These are phyloP conservation scores for Monilinia polystroma DNA, from an alignment of 2,329 filamentous ascomycete species.

Conservation along the genomic window DNA sequence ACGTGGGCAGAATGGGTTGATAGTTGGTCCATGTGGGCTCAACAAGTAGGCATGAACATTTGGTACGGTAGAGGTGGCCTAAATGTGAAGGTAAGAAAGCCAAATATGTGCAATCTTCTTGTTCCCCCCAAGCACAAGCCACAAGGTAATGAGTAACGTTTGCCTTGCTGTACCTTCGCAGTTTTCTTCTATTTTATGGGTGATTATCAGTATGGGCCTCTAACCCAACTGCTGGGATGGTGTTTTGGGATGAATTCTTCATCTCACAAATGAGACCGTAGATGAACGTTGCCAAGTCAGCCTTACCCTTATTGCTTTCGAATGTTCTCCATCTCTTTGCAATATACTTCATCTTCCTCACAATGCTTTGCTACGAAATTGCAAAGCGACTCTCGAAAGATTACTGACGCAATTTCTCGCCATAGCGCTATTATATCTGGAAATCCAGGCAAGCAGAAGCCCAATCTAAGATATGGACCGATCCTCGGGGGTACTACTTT, in stretches of 20 bases:
- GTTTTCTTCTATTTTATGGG: not conserved
- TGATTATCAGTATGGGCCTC: not conserved
- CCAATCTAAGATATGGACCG: constrained; percentile 62
- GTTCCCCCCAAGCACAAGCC: constrained; percentile 4
- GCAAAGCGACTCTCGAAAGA: not conserved
- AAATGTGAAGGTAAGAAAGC: constrained; percentile 52
- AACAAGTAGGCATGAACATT: constrained; percentile 66
- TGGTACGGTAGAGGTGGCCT: constrained; percentile 68
- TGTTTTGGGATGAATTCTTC: not conserved
- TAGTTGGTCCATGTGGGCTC: constrained; percentile 63
- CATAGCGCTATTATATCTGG: constrained; percentile 68
- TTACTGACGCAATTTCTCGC: constrained; percentile 10
- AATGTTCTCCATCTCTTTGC: not conserved
- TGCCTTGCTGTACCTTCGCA: not conserved
- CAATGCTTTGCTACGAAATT: not conserved
- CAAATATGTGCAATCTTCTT: constrained; percentile 20
- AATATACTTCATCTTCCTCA: not conserved
- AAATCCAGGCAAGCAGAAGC: constrained; percentile 63
- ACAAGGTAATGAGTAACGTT: not conserved
- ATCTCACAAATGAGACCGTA: not conserved
- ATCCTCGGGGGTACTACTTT: constrained; percentile 69
- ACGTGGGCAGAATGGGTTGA: constrained; percentile 64
- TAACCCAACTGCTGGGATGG: not conserved
- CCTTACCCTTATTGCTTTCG: not conserved
- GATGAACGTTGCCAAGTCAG: constrained; percentile 1